Conservation (phyloP, 768 basidiomycete genomes). For the Leccinum boreale region DNA sequence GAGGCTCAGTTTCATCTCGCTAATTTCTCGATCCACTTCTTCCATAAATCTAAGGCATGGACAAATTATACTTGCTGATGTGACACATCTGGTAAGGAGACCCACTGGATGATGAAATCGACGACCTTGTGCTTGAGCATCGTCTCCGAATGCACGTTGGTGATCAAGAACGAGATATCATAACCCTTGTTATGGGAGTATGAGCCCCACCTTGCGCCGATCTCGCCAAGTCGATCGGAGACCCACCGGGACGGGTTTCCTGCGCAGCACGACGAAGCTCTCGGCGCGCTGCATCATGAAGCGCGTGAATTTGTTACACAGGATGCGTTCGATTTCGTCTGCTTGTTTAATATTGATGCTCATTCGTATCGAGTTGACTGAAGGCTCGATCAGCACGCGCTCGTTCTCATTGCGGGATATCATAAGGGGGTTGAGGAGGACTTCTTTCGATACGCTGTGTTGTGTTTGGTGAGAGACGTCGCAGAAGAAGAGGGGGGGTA, state of each 20-base stretch:
- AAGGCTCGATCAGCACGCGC: conserved; percentile 94
- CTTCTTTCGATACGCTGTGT: conserved; percentile 86
- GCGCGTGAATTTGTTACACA: conserved; percentile 97
- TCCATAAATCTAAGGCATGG: conserved; percentile 80
- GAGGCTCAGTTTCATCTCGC: conserved; percentile 96
- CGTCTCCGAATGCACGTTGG: conserved; percentile 93
- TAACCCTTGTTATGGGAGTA: conserved; percentile 66
- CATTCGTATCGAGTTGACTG: conserved; percentile 93
- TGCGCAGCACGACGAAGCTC: conserved; percentile 91
- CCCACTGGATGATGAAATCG: conserved; percentile 98
- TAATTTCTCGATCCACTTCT: conserved; percentile 98
- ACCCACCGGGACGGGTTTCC: conserved; percentile 86
- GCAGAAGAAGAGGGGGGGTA: not conserved
- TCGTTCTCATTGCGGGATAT: conserved; percentile 98
- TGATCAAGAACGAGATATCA: conserved; percentile 97
- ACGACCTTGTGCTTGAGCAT: conserved; percentile 99
- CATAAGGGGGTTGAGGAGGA: conserved; percentile 86
- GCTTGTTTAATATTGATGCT: conserved; percentile 99
- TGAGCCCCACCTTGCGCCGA: conserved; percentile 6
- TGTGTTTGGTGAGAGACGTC: conserved; percentile 1
- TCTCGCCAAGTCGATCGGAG: conserved; percentile 9
- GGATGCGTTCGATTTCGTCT: conserved; percentile 95
- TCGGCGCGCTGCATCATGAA: conserved; percentile 99
- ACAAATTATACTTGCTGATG: not conserved
- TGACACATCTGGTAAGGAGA: conserved; percentile 15